Evolutionary conservation across 257 asterid species (phyloP).

Genomic region (Solanum pinnatisectum): DNA sequence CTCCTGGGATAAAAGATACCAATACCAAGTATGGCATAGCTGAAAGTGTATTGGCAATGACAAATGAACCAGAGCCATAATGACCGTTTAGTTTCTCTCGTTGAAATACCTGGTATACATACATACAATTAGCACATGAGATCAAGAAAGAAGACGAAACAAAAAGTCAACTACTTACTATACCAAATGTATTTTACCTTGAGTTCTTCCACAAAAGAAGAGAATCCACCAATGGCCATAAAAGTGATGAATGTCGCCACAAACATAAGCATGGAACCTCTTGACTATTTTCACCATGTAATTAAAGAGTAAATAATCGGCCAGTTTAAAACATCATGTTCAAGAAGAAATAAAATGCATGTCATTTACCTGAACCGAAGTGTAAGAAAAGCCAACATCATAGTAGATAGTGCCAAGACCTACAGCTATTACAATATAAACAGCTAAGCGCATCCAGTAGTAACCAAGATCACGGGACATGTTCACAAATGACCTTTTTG

Average conservation of each 20-base stretch:
- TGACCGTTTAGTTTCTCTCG: slow-evolving; percentile 60
- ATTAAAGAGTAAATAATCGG: neutral
- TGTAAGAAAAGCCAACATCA: slow-evolving; percentile 10
- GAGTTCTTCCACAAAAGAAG: slow-evolving; percentile 52
- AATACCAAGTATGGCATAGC: slow-evolving; percentile 41
- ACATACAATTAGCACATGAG: neutral
- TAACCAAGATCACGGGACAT: slow-evolving; percentile 60
- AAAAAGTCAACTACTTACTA: neutral
- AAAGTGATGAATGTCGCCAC: slow-evolving; percentile 44
- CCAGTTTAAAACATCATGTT: neutral
- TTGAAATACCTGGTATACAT: slow-evolving; percentile 20
- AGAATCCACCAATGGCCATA: slow-evolving; percentile 62
- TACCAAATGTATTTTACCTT: slow-evolving; percentile 20
- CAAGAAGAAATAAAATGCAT: neutral
- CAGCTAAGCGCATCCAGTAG: slow-evolving; percentile 51
- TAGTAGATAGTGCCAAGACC: slow-evolving; percentile 49
- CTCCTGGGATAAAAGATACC: slow-evolving; percentile 43
- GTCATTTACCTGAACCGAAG: slow-evolving; percentile 13
- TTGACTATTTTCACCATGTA: slow-evolving; percentile 37
- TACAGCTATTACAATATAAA: slow-evolving; percentile 34
- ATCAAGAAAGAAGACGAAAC: neutral
- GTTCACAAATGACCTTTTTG: slow-evolving; percentile 41
- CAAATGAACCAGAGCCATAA: slow-evolving; percentile 42
- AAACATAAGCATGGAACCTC: slow-evolving; percentile 34
- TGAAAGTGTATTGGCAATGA: slow-evolving; percentile 42